Evolutionary conservation across 345 rosid species (phyloP).

Genomic region (Laguncularia racemosa): DNA sequence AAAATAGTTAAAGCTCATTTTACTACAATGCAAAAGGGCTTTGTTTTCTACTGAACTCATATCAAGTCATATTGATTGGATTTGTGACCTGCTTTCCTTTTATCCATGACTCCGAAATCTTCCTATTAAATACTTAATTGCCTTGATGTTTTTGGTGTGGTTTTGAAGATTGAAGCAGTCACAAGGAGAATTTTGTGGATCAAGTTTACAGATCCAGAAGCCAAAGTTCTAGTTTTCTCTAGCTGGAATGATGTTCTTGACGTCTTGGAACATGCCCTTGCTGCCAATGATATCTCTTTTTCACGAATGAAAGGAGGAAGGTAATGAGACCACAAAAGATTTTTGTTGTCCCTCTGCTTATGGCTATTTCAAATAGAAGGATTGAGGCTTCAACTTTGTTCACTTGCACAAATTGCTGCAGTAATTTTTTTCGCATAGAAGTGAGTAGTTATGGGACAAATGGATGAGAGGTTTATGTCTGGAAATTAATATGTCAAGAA

Average conservation of each 20-base stretch:
- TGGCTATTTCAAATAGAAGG: not conserved
- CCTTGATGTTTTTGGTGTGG: slow-evolving; percentile 12
- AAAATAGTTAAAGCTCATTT: too few species aligned
- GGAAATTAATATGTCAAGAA: too few species aligned
- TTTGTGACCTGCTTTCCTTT: too few species aligned
- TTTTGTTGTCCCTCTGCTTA: not conserved
- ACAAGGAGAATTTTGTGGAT: slow-evolving; percentile 85
- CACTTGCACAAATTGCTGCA: too few species aligned
- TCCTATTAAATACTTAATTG: too few species aligned
- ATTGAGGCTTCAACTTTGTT: not conserved
- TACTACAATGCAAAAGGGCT: too few species aligned
- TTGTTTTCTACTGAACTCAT: too few species aligned
- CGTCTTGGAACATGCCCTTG: slow-evolving; percentile 82
- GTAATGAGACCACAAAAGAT: slow-evolving; percentile 21
- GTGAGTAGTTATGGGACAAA: too few species aligned
- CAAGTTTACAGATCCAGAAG: slow-evolving; percentile 57
- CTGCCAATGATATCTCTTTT: slow-evolving; percentile 56
- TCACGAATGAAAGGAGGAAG: slow-evolving; percentile 95
- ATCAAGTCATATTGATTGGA: too few species aligned
- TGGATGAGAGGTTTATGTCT: too few species aligned
- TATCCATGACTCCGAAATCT: too few species aligned
- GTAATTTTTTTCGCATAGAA: too few species aligned
- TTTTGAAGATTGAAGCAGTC: slow-evolving; percentile 77
- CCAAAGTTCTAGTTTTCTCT: slow-evolving; percentile 91
- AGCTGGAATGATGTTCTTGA: slow-evolving; percentile 99